Percentiles rank a stretch among this genome's conserved stretches.
These are phyloP conservation scores for Camelina hispida DNA, from an alignment of 345 rosid genomes.

Conservation along the genomic window DNA sequence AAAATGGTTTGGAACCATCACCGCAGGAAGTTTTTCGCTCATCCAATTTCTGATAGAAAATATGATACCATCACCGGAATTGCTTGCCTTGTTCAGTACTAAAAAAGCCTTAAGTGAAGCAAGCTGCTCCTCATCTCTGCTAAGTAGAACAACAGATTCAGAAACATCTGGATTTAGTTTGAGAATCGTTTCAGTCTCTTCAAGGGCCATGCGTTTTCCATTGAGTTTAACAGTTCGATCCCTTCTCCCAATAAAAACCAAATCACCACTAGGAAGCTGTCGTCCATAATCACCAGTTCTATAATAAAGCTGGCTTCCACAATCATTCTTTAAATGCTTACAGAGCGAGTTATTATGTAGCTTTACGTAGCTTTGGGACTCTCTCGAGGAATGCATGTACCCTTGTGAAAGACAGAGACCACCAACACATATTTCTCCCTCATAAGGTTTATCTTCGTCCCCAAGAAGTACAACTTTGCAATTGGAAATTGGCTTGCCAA, in stretches of 20 bases:
- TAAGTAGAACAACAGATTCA: conserved; percentile 71
- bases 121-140: conserved; percentile 50
- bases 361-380: conserved; percentile 50
- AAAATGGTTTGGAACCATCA: conserved; percentile 73
- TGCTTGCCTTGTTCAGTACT: conserved; percentile 50
- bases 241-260: conserved; percentile 81
- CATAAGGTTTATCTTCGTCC: conserved; percentile 49
- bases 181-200: conserved; percentile 73
- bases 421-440: conserved; percentile 79
- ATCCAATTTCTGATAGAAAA: conserved; percentile 66
- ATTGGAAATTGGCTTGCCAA: conserved; percentile 82
- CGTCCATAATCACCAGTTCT: conserved; percentile 91
- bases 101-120: conserved; percentile 63
- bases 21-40: conserved; percentile 65
- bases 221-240: conserved; percentile 79
- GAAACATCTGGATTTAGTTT: conserved; percentile 59
- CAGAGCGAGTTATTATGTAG: conserved; percentile 53
- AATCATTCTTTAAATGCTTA: conserved; percentile 47
- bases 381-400: conserved; percentile 51
- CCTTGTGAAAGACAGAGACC: conserved; percentile 77
- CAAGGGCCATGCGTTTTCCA: conserved; percentile 86
- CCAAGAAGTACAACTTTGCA: conserved; percentile 65
- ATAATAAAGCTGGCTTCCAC: conserved; percentile 59
- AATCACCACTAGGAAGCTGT: conserved; percentile 70
- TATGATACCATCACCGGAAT: conserved; percentile 46